A percentile compares a stretch with the other conserved stretches of the same genome.
Evolutionary conservation across 768 basidiomycete species (phyloP).

Genomic region (Rhodosporidiobolus sp.): DNA sequence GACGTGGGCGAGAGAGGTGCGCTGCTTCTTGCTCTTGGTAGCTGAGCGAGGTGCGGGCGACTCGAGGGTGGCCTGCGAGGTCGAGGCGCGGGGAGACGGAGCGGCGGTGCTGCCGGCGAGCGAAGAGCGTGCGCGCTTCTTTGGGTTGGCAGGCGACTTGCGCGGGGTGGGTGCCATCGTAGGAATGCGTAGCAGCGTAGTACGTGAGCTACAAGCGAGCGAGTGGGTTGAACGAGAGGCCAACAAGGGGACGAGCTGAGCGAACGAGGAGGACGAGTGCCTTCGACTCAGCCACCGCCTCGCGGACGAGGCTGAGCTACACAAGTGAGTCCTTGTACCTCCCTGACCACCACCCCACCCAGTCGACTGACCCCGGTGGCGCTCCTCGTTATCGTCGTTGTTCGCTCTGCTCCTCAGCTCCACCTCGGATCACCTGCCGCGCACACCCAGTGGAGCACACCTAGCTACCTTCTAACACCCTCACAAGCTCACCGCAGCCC

Average conservation of each 20-base stretch:
- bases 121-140: neutral
- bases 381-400: neutral
- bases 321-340: neutral
- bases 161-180: conserved; percentile 1
- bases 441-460: neutral
- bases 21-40: neutral
- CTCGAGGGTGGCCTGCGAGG: conserved; percentile 3
- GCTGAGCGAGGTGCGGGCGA: neutral
- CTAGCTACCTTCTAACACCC: neutral
- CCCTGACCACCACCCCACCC: neutral
- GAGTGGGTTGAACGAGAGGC: too few species aligned
- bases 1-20: too few species aligned
- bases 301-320: neutral
- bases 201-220: neutral
- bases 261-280: neutral
- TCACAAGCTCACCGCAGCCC: neutral
- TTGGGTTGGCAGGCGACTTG: neutral
- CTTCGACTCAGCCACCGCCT: neutral
- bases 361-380: neutral
- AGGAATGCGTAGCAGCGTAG: neutral
- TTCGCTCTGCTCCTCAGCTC: neutral
- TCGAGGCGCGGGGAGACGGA: conserved; percentile 5
- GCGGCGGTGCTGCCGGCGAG: neutral
- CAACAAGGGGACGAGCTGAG: neutral
- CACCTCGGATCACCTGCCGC: neutral